Conservation (phyloP, 768 basidiomycete species). For the Crepidotus variabilis region DNA sequence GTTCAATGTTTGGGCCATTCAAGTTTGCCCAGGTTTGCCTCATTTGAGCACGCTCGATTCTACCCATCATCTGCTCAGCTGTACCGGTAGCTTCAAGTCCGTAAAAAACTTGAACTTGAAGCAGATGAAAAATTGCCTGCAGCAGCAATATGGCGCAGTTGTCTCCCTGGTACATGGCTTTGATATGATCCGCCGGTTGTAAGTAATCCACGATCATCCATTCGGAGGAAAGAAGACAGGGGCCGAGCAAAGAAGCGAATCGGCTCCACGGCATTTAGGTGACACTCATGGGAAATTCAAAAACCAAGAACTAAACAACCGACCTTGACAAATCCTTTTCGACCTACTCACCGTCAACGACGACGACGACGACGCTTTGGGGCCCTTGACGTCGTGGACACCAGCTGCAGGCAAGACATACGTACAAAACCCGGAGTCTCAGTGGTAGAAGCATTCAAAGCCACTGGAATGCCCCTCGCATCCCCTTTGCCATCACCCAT, state of each 20-base stretch:
- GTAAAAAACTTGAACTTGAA: no score
- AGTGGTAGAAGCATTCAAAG: neutral
- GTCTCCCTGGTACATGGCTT: no score
- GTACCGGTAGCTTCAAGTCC: no score
- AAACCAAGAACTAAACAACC: neutral
- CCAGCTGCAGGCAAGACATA: neutral
- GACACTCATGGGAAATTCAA: neutral
- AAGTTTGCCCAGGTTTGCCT: no score
- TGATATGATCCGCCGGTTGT: no score
- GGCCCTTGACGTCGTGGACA: neutral
- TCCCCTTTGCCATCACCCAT: slow-evolving; percentile 53
- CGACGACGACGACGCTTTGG: neutral
- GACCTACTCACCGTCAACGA: neutral
- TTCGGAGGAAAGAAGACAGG: neutral
- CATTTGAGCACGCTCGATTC: no score
- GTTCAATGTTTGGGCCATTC: no score
- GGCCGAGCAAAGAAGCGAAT: neutral
- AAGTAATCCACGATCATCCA: no score
- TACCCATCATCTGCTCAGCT: no score
- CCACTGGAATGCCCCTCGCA: neutral
- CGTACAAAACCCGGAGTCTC: neutral
- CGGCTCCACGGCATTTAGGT: neutral
- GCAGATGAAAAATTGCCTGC: no score
- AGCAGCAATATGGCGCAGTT: no score
- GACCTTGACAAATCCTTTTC: neutral